A percentile compares a stretch with the other conserved stretches of the same genome.
phyloP scores from a whole-genome alignment of 805 yeast genomes.

The Candida oleophila region DNA sequence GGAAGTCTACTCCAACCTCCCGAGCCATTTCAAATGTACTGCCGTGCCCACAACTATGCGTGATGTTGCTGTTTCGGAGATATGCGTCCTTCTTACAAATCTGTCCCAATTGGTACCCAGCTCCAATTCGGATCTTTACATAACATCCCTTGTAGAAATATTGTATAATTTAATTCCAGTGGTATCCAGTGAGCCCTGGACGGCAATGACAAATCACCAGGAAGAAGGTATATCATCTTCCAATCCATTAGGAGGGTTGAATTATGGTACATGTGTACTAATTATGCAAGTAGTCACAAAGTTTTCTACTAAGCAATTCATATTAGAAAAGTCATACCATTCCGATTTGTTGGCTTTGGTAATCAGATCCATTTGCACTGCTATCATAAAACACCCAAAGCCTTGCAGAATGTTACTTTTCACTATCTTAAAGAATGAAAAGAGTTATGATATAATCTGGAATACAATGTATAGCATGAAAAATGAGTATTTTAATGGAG shows the following conservation, averaged over 20 bases:
- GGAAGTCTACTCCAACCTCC: slow-evolving; percentile 49
- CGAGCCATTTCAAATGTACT: slow-evolving; percentile 47
- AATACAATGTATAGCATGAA: slow-evolving; percentile 28
- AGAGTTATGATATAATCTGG: slow-evolving; percentile 35
- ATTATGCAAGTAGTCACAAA: slow-evolving; percentile 44
- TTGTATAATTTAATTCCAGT: slow-evolving; percentile 58
- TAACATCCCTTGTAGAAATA: slow-evolving; percentile 55
- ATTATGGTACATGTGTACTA: slow-evolving; percentile 49
- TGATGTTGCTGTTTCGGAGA: slow-evolving; percentile 60
- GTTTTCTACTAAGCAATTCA: slow-evolving; percentile 34
- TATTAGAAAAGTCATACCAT: slow-evolving; percentile 42
- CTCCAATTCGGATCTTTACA: slow-evolving; percentile 21
- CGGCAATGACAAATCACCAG: slow-evolving; percentile 6
- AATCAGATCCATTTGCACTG: slow-evolving; percentile 54
- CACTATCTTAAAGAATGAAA: slow-evolving; percentile 44
- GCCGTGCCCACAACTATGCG: slow-evolving; percentile 51
- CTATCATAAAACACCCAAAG: slow-evolving; percentile 48
- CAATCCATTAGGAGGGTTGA: slow-evolving; percentile 42
- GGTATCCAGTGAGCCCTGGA: slow-evolving; percentile 25
- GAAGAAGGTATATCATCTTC: slow-evolving; percentile 11
- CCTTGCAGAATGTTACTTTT: slow-evolving; percentile 56
- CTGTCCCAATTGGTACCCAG: background rate
- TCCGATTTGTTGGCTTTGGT: slow-evolving; percentile 59
- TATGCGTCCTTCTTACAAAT: slow-evolving; percentile 39
- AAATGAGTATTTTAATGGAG: slow-evolving; percentile 22